These are phyloP conservation scores for Corynascus novoguineensis DNA, from an alignment of 495 filamentous ascomycete species.

Conservation along the genomic window DNA sequence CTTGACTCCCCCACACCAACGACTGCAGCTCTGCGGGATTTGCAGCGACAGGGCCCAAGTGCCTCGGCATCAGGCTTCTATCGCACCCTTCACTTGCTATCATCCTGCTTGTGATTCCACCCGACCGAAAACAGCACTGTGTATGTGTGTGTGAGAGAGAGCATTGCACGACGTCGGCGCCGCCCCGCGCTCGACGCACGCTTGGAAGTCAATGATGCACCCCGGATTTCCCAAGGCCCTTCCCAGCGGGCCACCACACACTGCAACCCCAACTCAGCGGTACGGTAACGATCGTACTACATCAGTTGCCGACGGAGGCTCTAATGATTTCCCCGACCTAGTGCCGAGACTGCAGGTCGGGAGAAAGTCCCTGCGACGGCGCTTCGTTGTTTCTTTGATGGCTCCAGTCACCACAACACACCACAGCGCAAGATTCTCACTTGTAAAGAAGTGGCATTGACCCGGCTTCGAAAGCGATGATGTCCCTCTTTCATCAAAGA, in stretches of 20 bases:
- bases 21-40: background rate
- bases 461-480: background rate
- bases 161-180: background rate
- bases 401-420: too few species aligned
- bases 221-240: background rate
- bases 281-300: too few species aligned
- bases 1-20: background rate
- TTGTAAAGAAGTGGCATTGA: background rate
- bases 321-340: background rate
- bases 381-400: too few species aligned
- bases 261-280: constrained; percentile 8
- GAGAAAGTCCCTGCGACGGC: too few species aligned
- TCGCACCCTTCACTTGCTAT: background rate
- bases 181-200: too few species aligned
- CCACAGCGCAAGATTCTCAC: too few species aligned
- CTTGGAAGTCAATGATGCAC: background rate
- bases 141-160: too few species aligned
- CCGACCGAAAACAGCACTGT: background rate
- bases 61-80: constrained; percentile 9
- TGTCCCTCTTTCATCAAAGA: background rate
- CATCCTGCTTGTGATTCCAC: constrained; percentile 2
- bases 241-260: background rate
- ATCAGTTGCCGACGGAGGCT: background rate
- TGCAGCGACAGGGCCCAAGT: background rate
- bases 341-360: too few species aligned